Evolutionary conservation across 2,329 filamentous ascomycete species (phyloP), one percentile per base, ranked within the genome.

Genomic region (Ramularia collo-cygni): DNA sequence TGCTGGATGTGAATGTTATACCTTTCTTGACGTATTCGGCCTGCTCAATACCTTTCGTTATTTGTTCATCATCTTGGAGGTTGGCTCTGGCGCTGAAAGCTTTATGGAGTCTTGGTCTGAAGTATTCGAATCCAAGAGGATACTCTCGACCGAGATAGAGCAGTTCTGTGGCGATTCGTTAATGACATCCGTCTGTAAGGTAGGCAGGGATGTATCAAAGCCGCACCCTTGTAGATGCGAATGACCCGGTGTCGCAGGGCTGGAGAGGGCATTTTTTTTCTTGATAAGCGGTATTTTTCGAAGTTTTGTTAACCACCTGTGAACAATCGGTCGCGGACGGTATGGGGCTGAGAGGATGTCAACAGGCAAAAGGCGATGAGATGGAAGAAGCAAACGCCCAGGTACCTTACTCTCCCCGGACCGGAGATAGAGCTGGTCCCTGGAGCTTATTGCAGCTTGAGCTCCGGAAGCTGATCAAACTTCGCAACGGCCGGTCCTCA

Each of bases 1-100:
- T 14, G 9, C 15, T 28, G 18, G 16, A 38, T 32, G 13, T 13
- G 31, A 9, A 36, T 41, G 13, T 47, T 58, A 41, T 58, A 87
- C 87, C 87, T 73, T 93, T 95, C 65, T 86, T 93, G 3, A 96
- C 87, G 63, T 84, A 95, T 51, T 93, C 78, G 1, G 88, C 90
- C 44, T 82, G 73, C 28, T 76, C 72, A 40, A 98, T 86, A 0
- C 79, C 85, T 44, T 80, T 73, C 29, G 72, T 74, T 35, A 98
- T 95, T 55, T 85, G 74, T 6, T 75, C 76, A 47, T 90, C 82
- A 51, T 92, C 79, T 2, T 69, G 72, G 42, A 95, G 59, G 28
- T 72, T 64, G 2, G 81, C 76, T 53, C 93, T 87, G 33, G 79
- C 77, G 51, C 81, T 77, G 65, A 96, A 98, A 1, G 90, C 90